Evolutionary conservation across 1,284 basidiomycete genomes (phyloP), one percentile per base, ranked within the genome.

Genomic region (Cutaneotrichosporon cavernicola): DNA sequence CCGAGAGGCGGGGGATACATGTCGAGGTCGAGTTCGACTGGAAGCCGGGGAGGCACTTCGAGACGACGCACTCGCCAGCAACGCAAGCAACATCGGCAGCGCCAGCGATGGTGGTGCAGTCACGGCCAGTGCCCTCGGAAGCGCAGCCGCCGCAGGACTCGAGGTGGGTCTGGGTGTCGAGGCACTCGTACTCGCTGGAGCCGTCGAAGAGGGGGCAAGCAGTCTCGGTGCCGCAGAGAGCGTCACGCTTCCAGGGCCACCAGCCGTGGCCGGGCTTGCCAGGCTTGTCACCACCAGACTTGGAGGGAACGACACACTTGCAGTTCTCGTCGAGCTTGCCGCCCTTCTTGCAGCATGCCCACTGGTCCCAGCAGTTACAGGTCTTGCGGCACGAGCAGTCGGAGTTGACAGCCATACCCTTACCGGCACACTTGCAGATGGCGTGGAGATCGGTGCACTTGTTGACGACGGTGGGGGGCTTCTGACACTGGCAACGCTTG

Each of bases 131-230:
- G 31, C 86, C 85, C 32, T 83, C 79, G 16, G 84, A 82, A 5
- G 84, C 78, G 73, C 89, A 90, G 46, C 89, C 89, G 72, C 89
- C 89, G 76, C 89, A 90, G 14, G 69, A 70, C 61, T 70, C 69
- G 38, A 70, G 51, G 64, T 66, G 61, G 47, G 55, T 30, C 46
- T 52, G 26, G 47, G 61, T 56, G 61, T 70, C 64, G 56, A 70
- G 53, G 61, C 69, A 70, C 64, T 70, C 69, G 59, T 62, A 66
- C 60, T 47, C 36, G 43, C 49, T 63, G 56, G 62, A 31, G 18
- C 58, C 46, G 31, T 34, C 56, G 43, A 57, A 60, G 56, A 66
- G 38, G 34, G 58, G 53, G 61, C 67, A 69, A 4, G 65, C 63
- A n/a, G 56, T 55, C 65, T 62, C 47, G 16, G 49, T 32, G 10